These are phyloP conservation scores for Diaporthe sp. DNA, from an alignment of 2,329 filamentous ascomycete genomes.

Conservation along the genomic window DNA sequence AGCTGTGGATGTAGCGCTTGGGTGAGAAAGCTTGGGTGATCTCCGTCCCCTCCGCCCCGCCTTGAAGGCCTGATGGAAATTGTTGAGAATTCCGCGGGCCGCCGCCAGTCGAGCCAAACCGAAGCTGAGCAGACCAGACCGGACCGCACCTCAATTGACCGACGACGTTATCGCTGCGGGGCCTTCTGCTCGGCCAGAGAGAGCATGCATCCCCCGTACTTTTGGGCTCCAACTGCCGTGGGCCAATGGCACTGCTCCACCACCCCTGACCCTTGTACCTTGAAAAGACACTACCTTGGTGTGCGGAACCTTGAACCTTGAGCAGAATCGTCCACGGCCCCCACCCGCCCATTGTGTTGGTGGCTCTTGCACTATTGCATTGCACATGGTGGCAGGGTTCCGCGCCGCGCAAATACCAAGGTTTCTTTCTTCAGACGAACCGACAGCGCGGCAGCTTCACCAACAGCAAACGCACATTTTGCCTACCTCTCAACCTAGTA, in stretches of 20 bases:
- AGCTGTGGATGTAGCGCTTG: conserved; percentile 22
- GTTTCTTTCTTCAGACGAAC: conserved; percentile 20
- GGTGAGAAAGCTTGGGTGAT: conserved; percentile 18
- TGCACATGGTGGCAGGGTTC: conserved; percentile 27
- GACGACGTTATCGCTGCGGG: conserved; percentile 21
- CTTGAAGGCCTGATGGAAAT: neutral
- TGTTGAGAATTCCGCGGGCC: conserved; percentile 5
- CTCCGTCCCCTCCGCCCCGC: neutral
- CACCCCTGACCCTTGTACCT: neutral
- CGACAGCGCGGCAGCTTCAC: neutral
- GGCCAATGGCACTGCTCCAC: conserved; percentile 14
- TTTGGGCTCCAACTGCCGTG: conserved; percentile 26
- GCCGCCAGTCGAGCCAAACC: neutral
- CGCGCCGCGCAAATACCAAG: neutral
- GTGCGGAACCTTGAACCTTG: neutral
- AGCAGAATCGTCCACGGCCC: neutral
- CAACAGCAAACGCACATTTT: neutral
- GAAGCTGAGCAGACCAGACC: neutral
- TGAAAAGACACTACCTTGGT: neutral
- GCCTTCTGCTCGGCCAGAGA: neutral
- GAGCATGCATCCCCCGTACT: conserved; percentile 24
- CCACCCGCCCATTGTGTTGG: neutral
- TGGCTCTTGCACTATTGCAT: neutral
- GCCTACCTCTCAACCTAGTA: neutral
- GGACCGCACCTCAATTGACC: neutral